Evolutionary conservation across 495 filamentous ascomycete species (phyloP).

Genomic region (Ascodesmis nigricans): DNA sequence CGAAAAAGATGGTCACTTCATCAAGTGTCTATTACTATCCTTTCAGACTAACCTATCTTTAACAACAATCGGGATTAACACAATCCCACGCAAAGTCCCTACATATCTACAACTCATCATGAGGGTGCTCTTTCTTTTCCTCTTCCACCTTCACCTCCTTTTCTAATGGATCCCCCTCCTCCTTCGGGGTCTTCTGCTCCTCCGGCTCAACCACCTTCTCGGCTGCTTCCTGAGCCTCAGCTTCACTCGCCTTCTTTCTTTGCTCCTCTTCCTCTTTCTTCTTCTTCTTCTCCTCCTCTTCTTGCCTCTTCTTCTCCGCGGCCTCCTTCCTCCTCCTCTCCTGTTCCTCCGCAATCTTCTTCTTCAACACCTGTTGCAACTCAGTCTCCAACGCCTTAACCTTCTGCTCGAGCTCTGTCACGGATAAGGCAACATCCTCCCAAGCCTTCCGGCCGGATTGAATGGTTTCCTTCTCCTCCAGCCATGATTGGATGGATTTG

Average conservation of each 20-base stretch:
- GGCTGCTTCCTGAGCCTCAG: constrained; percentile 20
- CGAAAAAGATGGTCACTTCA: too few relatives aligned
- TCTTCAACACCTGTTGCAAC: constrained; percentile 47
- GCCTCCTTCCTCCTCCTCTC: constrained; percentile 30
- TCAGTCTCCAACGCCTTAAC: constrained; percentile 39
- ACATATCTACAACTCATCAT: constrained; percentile 32
- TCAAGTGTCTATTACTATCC: too few relatives aligned
- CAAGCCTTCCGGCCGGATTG: constrained; percentile 46
- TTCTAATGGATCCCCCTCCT: constrained; percentile 19
- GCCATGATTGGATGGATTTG: constrained; percentile 40
- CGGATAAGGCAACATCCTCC: constrained; percentile 46
- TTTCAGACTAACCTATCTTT: too few relatives aligned
- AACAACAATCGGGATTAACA: too few relatives aligned
- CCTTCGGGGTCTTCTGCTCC: constrained; percentile 28
- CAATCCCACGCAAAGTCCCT: too few relatives aligned
- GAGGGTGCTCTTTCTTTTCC: constrained; percentile 21
- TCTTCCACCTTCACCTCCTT: constrained; percentile 25
- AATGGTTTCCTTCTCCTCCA: constrained; percentile 38
- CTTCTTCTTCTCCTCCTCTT: constrained; percentile 28
- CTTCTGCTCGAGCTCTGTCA: constrained; percentile 40
- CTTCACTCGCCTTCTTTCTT: constrained; percentile 24
- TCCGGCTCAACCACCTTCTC: constrained; percentile 23
- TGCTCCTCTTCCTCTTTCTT: constrained; percentile 24
- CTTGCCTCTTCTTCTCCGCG: constrained; percentile 20
- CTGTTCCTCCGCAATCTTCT: constrained; percentile 41